Conservation (phyloP, 495 filamentous ascomycete genomes). For the Parathielavia appendiculata region DNA sequence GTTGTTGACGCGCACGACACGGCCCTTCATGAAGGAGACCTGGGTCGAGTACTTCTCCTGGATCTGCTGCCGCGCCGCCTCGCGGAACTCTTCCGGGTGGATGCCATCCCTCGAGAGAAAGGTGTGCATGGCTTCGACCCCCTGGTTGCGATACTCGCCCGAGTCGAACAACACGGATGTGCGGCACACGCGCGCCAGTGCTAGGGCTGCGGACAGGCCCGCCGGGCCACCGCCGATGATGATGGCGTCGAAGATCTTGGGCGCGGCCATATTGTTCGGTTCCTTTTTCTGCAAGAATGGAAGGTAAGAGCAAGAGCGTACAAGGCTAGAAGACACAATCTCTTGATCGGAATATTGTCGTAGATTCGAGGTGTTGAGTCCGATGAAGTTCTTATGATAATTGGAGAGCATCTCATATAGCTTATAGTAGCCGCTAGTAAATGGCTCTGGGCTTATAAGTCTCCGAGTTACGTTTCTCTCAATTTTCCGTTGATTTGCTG, state of each 20-base stretch:
- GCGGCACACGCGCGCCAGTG: constrained; percentile 46
- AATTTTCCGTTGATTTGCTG: too few species aligned
- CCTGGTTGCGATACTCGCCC: constrained; percentile 46
- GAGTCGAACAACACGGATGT: constrained; percentile 48
- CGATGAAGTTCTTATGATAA: too few species aligned
- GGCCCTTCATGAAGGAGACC: neutral
- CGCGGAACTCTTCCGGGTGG: constrained; percentile 39
- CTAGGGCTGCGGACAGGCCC: constrained; percentile 46
- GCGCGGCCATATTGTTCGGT: neutral
- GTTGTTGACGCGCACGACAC: constrained; percentile 25
- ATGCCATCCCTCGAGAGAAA: constrained; percentile 46
- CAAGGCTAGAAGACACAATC: too few species aligned
- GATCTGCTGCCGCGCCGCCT: constrained; percentile 31
- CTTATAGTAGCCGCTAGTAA: too few species aligned
- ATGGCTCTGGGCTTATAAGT: too few species aligned
- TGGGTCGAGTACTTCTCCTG: constrained; percentile 26
- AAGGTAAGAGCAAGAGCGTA: too few species aligned
- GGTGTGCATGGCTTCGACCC: constrained; percentile 47
- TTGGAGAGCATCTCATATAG: too few species aligned
- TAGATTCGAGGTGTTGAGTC: too few species aligned
- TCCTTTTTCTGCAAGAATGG: too few species aligned
- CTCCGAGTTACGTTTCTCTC: too few species aligned
- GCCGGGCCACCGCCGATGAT: constrained; percentile 56
- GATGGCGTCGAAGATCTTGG: constrained; percentile 39
- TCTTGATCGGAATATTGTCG: too few species aligned